Base-by-base conservation (phyloP, 371 early-diverging fungal species). In the Mucor saturninus region DNA sequence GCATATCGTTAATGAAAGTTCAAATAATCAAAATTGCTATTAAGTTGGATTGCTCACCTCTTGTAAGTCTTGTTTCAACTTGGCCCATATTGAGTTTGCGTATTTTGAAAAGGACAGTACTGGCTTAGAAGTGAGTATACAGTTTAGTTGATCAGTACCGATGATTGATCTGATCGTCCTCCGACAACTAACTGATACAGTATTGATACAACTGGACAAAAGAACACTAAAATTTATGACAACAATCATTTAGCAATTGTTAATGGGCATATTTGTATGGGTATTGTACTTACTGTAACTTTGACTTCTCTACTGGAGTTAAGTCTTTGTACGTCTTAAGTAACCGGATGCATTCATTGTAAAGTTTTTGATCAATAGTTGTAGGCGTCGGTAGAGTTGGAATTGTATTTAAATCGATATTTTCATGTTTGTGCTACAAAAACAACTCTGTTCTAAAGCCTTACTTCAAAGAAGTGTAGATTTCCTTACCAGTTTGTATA, bases 241-340 rank as follows among this genome's bases (percentile, higher is more conserved):
- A 35, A 35, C 35, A 35, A 35, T 35, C 35, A 35, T 35, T 35
- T 35, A 53, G 21, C 38, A 53, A 53, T 35, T 38, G 32, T 53
- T 37, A 53, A 53, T 53, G 37, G 54, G 37, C 37, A 53, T 53
- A 53, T 53, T 53, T 53, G 54, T 53, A 53, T 53, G 54, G 9
- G 5, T 53, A 53, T 53, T 37, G 54, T 53, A 53, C 21, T 56
- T 56, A 56, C 56, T 42, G 30, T 28, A 40, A 29, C 31, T 42
- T 56, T 56, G 56, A 56, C 56, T 56, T 56, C 43, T 40, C 56
- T 56, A 56, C 13, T 43, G 56, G 56, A 40, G 40, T 40, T 42
- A 56, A 43, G 30, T 56, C 43, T 42, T 56, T 56, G 56, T 42
- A 56, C 6, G 40, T 55, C 28, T 55, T 55, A 42, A 42, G 56